phyloP scores from a whole-genome alignment of 1,284 basidiomycete genomes.

The Papiliotrema laurentii region DNA sequence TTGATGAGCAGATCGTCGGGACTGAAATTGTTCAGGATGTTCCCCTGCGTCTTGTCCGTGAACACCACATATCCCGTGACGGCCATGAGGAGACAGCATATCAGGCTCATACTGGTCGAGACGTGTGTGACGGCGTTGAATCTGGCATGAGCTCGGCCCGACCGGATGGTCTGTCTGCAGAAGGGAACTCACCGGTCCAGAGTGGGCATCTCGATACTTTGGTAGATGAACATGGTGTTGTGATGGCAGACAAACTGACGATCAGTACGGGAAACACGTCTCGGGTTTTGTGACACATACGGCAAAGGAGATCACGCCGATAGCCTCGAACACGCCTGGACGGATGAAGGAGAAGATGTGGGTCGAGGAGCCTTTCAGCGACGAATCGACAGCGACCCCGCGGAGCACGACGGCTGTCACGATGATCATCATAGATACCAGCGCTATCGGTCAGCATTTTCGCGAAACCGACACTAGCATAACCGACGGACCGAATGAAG shows the following conservation, averaged over 20 bases:
- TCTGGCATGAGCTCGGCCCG: slow-evolving; percentile 45
- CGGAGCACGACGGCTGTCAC: slow-evolving; percentile 81
- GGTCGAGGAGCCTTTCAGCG: slow-evolving; percentile 62
- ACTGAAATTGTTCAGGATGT: slow-evolving; percentile 89
- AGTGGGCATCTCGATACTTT: slow-evolving; percentile 85
- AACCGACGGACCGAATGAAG: slow-evolving; percentile 58
- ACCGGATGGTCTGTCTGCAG: background rate
- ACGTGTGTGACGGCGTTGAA: slow-evolving; percentile 92
- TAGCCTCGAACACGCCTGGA: slow-evolving; percentile 79
- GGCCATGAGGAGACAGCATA: slow-evolving; percentile 77
- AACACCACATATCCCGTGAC: slow-evolving; percentile 91
- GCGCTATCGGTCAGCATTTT: slow-evolving; percentile 50
- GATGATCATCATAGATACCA: slow-evolving; percentile 91
- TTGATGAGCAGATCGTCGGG: slow-evolving; percentile 77
- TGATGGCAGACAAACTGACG: slow-evolving; percentile 71
- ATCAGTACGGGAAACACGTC: background rate
- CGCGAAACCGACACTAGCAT: background rate
- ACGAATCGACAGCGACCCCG: slow-evolving; percentile 72
- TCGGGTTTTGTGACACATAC: slow-evolving; percentile 22
- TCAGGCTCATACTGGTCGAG: slow-evolving; percentile 73
- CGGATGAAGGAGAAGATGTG: slow-evolving; percentile 67
- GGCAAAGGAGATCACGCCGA: slow-evolving; percentile 93
- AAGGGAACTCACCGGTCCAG: slow-evolving; percentile 56
- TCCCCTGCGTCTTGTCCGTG: slow-evolving; percentile 84
- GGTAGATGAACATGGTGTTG: slow-evolving; percentile 91